Evolutionary conservation across 2,329 filamentous ascomycete genomes (phyloP), one percentile per base, ranked within the genome.

Genomic region (Pestalotiopsis fici): DNA sequence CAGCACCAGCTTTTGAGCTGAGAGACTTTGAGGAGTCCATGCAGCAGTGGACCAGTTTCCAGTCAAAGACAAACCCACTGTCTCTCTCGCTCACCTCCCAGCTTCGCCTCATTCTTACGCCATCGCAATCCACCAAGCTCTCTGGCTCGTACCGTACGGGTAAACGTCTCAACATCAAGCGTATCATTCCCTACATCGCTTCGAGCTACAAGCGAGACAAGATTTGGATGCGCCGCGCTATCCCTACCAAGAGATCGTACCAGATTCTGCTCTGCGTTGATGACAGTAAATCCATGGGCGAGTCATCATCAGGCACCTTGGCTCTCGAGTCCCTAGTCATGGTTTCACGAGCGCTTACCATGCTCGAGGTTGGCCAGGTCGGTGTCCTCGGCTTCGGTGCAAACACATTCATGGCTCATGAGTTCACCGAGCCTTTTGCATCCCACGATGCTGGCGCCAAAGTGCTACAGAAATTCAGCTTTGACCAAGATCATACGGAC

Each of bases 151-250:
- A 97, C 87, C 93, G 96, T 72, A 99, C 96, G 0, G 96, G 96
- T 70, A 99, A 99, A 80, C 92, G 96, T 0, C 93, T 99, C 74
- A 99, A 98, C 81, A 97, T 99, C 84, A 98, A 98, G 82, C 94
- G 95, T 73, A 99, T 99, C 81, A 99, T 99, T 75, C 96, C 97
- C 0, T 99, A 99, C 82, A 98, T 99, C 73, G 96, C 97, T 1
- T 98, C 95, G 0, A 91, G 93, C 77, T 99, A 98, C 87, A 98
- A 98, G 85, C 93, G 96, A 69, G 96, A 99, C 87, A 99, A 99
- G 86, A 99, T 99, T 81, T 99, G 96, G 96, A 97, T 99, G 91
- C 92, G 97, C 15, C 90, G 97, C 66, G 91, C 90, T 39, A 90
- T 97, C 62, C 97, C 97, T 1, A 95, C 91, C 47, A 98, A 98